These are phyloP conservation scores for Zopfia rhizophila DNA, from an alignment of 2,329 filamentous ascomycete genomes.

Conservation along the genomic window DNA sequence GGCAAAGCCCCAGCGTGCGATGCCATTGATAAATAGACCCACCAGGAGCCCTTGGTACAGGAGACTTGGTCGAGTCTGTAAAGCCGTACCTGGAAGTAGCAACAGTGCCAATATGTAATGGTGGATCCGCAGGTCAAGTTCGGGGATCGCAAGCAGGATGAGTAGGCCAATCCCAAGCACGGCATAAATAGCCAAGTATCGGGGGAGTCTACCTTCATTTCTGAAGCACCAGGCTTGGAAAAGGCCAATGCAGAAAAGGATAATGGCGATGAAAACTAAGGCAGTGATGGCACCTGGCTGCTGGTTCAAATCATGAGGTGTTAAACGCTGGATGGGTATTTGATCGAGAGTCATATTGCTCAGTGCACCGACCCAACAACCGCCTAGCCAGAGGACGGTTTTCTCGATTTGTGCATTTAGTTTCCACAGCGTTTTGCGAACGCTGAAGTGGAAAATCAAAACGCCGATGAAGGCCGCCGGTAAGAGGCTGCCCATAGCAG, in stretches of 20 bases:
- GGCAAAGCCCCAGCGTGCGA: slow-evolving; percentile 93
- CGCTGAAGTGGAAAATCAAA: slow-evolving; percentile 40
- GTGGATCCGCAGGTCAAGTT: slow-evolving; percentile 88
- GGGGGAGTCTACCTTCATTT: slow-evolving; percentile 64
- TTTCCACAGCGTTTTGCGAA: slow-evolving; percentile 37
- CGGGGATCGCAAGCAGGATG: slow-evolving; percentile 77
- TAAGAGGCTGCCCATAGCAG: slow-evolving; percentile 43
- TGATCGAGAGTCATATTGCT: slow-evolving; percentile 45
- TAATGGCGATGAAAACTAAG: slow-evolving; percentile 43
- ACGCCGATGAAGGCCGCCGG: slow-evolving; percentile 44
- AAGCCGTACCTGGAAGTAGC: slow-evolving; percentile 84
- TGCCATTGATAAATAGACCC: slow-evolving; percentile 92
- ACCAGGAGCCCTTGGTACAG: slow-evolving; percentile 89
- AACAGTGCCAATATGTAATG: slow-evolving; percentile 92
- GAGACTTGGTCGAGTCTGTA: slow-evolving; percentile 88
- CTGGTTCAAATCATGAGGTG: slow-evolving; percentile 47
- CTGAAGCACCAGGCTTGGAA: slow-evolving; percentile 48
- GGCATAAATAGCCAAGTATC: slow-evolving; percentile 82
- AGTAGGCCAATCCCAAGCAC: slow-evolving; percentile 82
- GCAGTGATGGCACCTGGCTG: slow-evolving; percentile 51
- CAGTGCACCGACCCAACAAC: slow-evolving; percentile 47
- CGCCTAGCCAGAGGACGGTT: slow-evolving; percentile 49
- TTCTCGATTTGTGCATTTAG: slow-evolving; percentile 49
- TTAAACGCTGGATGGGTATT: slow-evolving; percentile 50
- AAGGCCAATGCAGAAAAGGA: slow-evolving; percentile 37